A percentile compares a stretch with the other conserved stretches of the same genome.
Conservation (phyloP, 1,139 yeast species). For the Kazachstania sp. region DNA sequence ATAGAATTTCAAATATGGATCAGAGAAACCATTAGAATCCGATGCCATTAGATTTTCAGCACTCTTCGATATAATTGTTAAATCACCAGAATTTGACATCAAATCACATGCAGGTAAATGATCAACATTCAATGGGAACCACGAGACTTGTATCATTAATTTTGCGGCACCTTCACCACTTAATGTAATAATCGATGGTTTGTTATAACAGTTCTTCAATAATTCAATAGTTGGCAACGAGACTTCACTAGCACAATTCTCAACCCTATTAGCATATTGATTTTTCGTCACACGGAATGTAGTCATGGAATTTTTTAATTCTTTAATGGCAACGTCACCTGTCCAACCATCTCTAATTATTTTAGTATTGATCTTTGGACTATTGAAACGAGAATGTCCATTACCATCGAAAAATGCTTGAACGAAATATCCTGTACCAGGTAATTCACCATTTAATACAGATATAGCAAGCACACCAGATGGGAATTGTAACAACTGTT, state of each 20-base stretch:
- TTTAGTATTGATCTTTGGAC: slow-evolving; percentile 41
- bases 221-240: slow-evolving; percentile 62
- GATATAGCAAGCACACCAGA: slow-evolving; percentile 73
- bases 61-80: slow-evolving; percentile 52
- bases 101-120: slow-evolving; percentile 68
- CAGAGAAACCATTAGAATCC: slow-evolving; percentile 86
- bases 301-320: slow-evolving; percentile 64
- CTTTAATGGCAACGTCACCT: slow-evolving; percentile 68
- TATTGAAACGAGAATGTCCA: slow-evolving; percentile 52
- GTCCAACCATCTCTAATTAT: slow-evolving; percentile 44
- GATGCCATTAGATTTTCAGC: slow-evolving; percentile 74
- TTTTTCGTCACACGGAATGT: slow-evolving; percentile 54
- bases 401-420: slow-evolving; percentile 71
- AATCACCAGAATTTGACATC: slow-evolving; percentile 64
- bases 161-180: slow-evolving; percentile 40
- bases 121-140: slow-evolving; percentile 64
- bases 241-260: slow-evolving; percentile 53
- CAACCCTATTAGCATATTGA: slow-evolving; percentile 45
- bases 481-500: slow-evolving; percentile 51
- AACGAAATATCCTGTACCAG: slow-evolving; percentile 48
- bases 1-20: slow-evolving; percentile 70
- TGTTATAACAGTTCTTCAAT: slow-evolving; percentile 54
- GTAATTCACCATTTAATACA: slow-evolving; percentile 48
- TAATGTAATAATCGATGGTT: slow-evolving; percentile 50
- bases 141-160: slow-evolving; percentile 56